Percentiles rank a stretch among this genome's conserved stretches.
phyloP scores from a whole-genome alignment of 2,329 filamentous ascomycete genomes.

The Septoria petroselini region DNA sequence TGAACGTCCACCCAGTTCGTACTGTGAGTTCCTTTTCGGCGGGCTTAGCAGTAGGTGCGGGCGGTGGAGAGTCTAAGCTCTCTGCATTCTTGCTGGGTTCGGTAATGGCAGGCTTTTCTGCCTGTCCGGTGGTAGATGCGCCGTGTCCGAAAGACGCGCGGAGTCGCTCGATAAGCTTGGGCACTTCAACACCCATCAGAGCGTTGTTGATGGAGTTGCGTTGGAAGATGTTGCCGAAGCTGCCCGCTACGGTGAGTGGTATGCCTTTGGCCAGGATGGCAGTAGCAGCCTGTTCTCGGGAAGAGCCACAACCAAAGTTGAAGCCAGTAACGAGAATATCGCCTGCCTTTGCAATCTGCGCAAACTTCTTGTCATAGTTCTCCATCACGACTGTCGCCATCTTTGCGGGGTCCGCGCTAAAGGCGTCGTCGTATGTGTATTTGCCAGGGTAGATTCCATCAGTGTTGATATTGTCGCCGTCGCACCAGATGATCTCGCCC shows the following conservation, averaged over 20 bases:
- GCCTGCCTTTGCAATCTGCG: conserved; percentile 58
- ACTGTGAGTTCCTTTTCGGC: conserved; percentile 60
- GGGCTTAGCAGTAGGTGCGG: conserved; percentile 36
- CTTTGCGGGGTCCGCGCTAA: conserved; percentile 66
- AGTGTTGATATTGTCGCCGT: conserved; percentile 84
- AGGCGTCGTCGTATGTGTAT: conserved; percentile 86
- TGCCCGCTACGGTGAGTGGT: conserved; percentile 73
- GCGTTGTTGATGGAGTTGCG: conserved; percentile 79
- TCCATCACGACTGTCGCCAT: conserved; percentile 93
- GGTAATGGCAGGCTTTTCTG: conserved; percentile 42
- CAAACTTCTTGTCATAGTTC: conserved; percentile 81
- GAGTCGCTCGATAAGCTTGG: conserved; percentile 62
- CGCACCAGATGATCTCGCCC: conserved; percentile 85
- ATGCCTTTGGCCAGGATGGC: conserved; percentile 78
- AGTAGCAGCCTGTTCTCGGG: conserved; percentile 83
- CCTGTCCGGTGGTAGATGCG: conserved; percentile 19
- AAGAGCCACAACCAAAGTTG: conserved; percentile 84
- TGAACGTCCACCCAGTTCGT: conserved; percentile 77
- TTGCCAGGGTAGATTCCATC: conserved; percentile 90
- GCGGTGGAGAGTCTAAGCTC: conserved; percentile 51
- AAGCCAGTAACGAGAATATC: conserved; percentile 84
- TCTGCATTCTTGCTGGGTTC: conserved; percentile 54
- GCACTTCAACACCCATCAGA: conserved; percentile 68
- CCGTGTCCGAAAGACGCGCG: conserved; percentile 55
- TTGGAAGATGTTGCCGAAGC: conserved; percentile 80